Evolutionary conservation across 495 filamentous ascomycete species (phyloP).

Genomic region (Corynascus novoguineensis): DNA sequence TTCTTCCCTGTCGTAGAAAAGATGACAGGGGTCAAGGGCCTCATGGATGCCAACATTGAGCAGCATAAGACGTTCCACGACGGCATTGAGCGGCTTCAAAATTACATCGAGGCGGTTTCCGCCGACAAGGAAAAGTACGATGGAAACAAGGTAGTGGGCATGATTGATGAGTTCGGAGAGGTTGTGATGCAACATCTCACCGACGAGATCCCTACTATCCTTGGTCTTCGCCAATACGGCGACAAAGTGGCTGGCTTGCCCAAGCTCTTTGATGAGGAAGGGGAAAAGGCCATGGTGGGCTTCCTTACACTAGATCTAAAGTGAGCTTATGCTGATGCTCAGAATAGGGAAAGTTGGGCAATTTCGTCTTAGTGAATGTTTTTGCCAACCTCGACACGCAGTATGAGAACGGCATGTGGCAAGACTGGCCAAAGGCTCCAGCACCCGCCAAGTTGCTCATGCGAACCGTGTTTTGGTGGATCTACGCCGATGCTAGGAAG

Average conservation of each 20-base stretch:
- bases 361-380: constrained; percentile 17
- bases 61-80: constrained; percentile 44
- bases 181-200: constrained; percentile 35
- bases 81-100: constrained; percentile 33
- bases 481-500: constrained; percentile 27
- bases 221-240: constrained; percentile 25
- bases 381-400: constrained; percentile 43
- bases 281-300: constrained; percentile 24
- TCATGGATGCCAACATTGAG: constrained; percentile 42
- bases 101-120: constrained; percentile 27
- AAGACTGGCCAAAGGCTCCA: constrained; percentile 31
- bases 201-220: constrained; percentile 40
- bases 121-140: constrained; percentile 27
- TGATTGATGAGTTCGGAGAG: constrained; percentile 41
- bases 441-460: constrained; percentile 22
- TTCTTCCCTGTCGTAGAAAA: constrained; percentile 43
- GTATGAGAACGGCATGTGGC: constrained; percentile 34
- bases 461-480: constrained; percentile 23
- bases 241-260: constrained; percentile 29
- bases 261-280: constrained; percentile 18
- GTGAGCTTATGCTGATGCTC: background rate
- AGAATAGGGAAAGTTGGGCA: constrained; percentile 17
- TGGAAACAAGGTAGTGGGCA: constrained; percentile 29
- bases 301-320: background rate
- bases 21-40: constrained; percentile 31